Base-by-base conservation (phyloP, 2,329 filamentous ascomycete genomes). In the Neodidymelliopsis sp. region DNA sequence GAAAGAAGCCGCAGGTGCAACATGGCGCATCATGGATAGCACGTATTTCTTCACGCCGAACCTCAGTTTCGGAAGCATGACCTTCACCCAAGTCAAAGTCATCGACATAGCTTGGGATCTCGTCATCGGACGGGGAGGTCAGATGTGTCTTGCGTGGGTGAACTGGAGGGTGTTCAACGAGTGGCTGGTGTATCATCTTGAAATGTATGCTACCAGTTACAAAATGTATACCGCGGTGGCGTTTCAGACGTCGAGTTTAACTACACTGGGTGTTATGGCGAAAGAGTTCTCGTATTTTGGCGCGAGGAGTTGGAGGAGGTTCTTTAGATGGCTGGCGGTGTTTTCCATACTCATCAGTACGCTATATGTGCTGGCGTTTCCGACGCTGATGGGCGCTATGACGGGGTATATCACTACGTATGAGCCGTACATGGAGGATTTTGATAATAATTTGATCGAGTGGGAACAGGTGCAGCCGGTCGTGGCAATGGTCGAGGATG, bases 91-190 rank as follows among this genome's bases (percentile, higher is more conserved):
- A 30, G 73, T 66, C 37, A 74, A 74, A 33, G 56, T 73, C 13
- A 67, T 75, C 23, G 71, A 74, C 35, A 61, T 73, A 15, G 49
- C 63, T 8, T 74, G 72, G 71, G 71, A 75, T 52, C 57, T 74
- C n/a, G 30, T 67, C 2, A 41, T 74, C 16, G 72, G 70, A 20
- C 52, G 72, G 40, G 71, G 71, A 2, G 66, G 63, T 2, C 73
- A 74, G 42, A 37, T 71, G 8, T 33, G 71, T 2, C 49, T 73
- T 1, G 65, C 62, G 19, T 66, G 51, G 44, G 58, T 73, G 2
- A 71, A 71, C n/a, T 75, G 72, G 45, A 45, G 59, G 22, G 67
- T 74, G 13, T 74, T 72, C 37, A 70, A 70, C 13, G 69, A 72
- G 40, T 72, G 67, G 56, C 29, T 74, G 10, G 40, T 72, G 2